Evolutionary conservation across 768 basidiomycete species (phyloP), one percentile per base, ranked within the genome.

Genomic region (Podaxis sp.): DNA sequence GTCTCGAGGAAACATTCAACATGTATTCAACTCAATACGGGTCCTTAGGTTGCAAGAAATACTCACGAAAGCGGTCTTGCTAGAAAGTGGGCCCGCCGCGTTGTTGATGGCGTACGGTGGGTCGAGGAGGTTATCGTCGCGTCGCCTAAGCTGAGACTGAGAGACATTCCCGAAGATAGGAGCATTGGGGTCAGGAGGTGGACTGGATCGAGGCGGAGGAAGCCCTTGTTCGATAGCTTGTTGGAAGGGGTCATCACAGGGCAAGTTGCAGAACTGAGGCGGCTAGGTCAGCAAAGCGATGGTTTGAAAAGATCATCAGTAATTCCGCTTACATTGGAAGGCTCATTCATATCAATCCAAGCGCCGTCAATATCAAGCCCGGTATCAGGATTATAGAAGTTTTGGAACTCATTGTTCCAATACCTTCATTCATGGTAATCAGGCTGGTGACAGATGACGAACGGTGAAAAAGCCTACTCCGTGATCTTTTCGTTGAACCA

Each of bases 261-360:
- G 88, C 24, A 81, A 75, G 49, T 77, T 74, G 73, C 87, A 90
- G 75, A 89, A 89, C 85, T 88, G 60, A 43, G 22, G 22, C 4
- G 24, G 64, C 38, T 4, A 43, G 7, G 8, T 25, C 2, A 22
- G 22, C 3, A 8, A 25, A 22, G 47, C 22, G 22, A 19, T n/a
- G 9, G 12, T 43, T n/a, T 17, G 15, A 15, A 6, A 4, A 4
- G 9, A 50, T 19, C 12, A 12, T 36, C 22, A 50, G 46, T 4
- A 53, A 17, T 25, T 36, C 24, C 24, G 69, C 82, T 25, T 65
- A 89, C 88, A 63, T 81, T 89, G 2, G 86, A 72, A 5, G 89
- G 88, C 65, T 90, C 88, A 70, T 90, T 89, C 88, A 88, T 88
- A 65, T 88, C 87, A 25, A 89, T 88, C 90, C 89, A 90, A 17